Percentiles rank a stretch among this genome's conserved stretches.
Evolutionary conservation across 2,329 filamentous ascomycete genomes (phyloP).

Genomic region (Talaromyces verruculosus): DNA sequence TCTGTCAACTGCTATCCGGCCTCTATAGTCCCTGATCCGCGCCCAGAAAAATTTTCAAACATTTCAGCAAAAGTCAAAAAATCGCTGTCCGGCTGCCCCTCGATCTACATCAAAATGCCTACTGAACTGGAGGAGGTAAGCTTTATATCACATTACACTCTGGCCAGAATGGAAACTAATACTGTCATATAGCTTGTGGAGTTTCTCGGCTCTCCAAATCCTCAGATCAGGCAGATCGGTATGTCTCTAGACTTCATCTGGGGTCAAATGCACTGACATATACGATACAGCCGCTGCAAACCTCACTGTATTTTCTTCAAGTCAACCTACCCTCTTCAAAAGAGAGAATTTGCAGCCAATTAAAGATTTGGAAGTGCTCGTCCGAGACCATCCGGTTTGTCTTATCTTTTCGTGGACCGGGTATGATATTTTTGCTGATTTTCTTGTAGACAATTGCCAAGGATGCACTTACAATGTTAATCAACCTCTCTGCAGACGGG

Average conservation of each 20-base stretch:
- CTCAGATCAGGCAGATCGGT: constrained; percentile 82
- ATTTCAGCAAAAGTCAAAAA: too few species aligned
- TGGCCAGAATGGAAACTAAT: constrained; percentile 17
- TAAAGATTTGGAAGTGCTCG: constrained; percentile 81
- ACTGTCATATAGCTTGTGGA: constrained; percentile 68
- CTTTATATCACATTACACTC: background rate
- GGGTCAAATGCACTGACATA: constrained; percentile 11
- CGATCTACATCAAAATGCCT: constrained; percentile 63
- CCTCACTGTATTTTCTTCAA: constrained; percentile 77
- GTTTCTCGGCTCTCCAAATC: constrained; percentile 89
- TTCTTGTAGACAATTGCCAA: constrained; percentile 74
- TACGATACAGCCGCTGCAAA: constrained; percentile 57
- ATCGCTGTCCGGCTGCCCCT: too few species aligned
- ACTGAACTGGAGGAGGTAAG: constrained; percentile 73
- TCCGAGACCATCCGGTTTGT: constrained; percentile 77
- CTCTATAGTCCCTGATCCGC: too few species aligned
- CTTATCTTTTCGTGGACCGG: background rate
- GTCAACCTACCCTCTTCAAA: constrained; percentile 81
- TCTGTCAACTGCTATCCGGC: too few species aligned
- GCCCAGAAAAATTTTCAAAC: too few species aligned
- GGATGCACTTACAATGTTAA: constrained; percentile 73
- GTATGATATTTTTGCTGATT: background rate
- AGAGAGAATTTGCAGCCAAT: constrained; percentile 72
- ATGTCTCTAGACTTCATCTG: constrained; percentile 26
- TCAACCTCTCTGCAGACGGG: constrained; percentile 82